Evolutionary conservation across 2,329 filamentous ascomycete species (phyloP), one percentile per base, ranked within the genome.

Genomic region (Diplodia sapinea): DNA sequence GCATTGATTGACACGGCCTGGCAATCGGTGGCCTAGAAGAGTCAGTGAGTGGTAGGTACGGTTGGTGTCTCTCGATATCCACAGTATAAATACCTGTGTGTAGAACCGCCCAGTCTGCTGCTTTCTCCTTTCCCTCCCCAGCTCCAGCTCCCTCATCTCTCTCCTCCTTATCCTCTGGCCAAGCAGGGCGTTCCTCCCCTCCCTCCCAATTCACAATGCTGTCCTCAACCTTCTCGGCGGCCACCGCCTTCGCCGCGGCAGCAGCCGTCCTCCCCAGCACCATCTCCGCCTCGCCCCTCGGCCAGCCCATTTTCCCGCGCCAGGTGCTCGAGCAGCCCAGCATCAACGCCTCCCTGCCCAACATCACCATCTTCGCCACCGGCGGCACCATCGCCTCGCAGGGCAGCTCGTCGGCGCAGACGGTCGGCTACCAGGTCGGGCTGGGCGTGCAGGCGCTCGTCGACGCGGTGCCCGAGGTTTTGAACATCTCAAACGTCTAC

Each of bases 341-440:
- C 36, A 72, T 79, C 67, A 83, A 84, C 68, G 76, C 78, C n/a
- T 80, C 77, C 40, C 79, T 86, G 0, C 85, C 84, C 11, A 87
- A 86, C 71, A 78, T 88, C 63, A 87, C 84, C 68, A 85, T 87
- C 69, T 86, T 85, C 70, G 83, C 82, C 6, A 86, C 83, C 6
- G 86, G 86, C 17, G 87, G 86, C 43, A 89, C 86, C 11, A 88
- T 88, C 57, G 86, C 86, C 15, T 85, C 84, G 1, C 80, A 82
- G 68, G 83, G 82, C 0, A 75, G 74, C n/a, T 82, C 79, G 47
- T 81, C 81, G 29, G 82, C 80, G 20, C 82, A 85, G 69, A 90
- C 79, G 29, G 86, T 81, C 1, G 83, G 84, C 68, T 90, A 89
- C 73, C 75, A 82, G 75, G 59, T 86, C 76, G 72, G 79, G 70